A percentile compares a stretch with the other conserved stretches of the same genome.
These are phyloP conservation scores for Didymellaceae sp. DNA, from an alignment of 2,329 filamentous ascomycete genomes.

Conservation along the genomic window DNA sequence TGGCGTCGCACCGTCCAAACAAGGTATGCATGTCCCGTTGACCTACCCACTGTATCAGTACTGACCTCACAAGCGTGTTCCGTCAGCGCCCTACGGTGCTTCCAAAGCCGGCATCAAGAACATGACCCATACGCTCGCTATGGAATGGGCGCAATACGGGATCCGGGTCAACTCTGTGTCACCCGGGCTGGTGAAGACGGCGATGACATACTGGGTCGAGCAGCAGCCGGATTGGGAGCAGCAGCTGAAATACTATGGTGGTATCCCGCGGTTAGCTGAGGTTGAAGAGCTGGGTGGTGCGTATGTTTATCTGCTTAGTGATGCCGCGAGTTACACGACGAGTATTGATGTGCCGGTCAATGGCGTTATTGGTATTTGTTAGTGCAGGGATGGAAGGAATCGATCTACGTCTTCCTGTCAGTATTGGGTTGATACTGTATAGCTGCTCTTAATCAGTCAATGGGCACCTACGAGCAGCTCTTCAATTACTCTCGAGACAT, in stretches of 20 bases:
- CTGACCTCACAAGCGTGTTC: conserved; percentile 26
- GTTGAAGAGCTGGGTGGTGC: conserved; percentile 63
- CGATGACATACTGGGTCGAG: conserved; percentile 56
- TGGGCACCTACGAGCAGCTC: too few relatives aligned
- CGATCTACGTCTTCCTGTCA: too few relatives aligned
- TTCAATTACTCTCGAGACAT: too few relatives aligned
- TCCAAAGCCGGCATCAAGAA: conserved; percentile 55
- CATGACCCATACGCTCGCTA: conserved; percentile 52
- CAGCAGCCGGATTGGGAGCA: conserved; percentile 62
- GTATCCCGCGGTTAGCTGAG: conserved; percentile 62
- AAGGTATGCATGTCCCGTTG: too few relatives aligned
- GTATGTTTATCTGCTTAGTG: conserved; percentile 63
- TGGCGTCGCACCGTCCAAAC: conserved; percentile 57
- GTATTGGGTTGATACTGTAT: too few relatives aligned
- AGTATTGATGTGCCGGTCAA: conserved; percentile 58
- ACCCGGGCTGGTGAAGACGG: conserved; percentile 47
- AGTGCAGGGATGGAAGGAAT: too few relatives aligned
- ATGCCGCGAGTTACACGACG: conserved; percentile 60
- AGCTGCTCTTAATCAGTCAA: too few relatives aligned
- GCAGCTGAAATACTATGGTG: conserved; percentile 65
- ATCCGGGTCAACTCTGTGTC: conserved; percentile 50
- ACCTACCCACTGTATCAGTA: too few relatives aligned
- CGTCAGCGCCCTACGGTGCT: conserved; percentile 53
- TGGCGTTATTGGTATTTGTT: conserved; percentile 41
- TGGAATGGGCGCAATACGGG: conserved; percentile 49